Base-by-base conservation (phyloP, 1,284 basidiomycete genomes). In the Athelia psychrophila region DNA sequence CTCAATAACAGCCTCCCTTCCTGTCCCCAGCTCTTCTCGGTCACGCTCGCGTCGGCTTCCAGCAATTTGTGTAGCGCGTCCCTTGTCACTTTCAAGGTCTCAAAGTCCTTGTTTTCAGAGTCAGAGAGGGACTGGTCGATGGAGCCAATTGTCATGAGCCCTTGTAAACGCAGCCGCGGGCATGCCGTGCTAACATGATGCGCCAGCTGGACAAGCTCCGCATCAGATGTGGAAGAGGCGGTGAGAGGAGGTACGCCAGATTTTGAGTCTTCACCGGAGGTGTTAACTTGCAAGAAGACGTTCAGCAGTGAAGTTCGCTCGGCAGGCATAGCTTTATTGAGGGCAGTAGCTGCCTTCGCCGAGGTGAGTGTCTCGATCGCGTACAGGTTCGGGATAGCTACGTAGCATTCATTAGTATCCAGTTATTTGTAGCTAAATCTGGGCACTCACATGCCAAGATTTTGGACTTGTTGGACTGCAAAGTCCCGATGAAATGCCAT, bases 391-490 rank as follows among this genome's bases (percentile, higher is more conserved):
- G 93, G 90, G 51, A 98, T 90, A 18, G 81, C 93, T 95, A 62
- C 3, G 44, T 47, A 46, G 49, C 6, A 30, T 30, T 30, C 6
- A 30, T 5, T 30, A 6, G 27, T 6, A 30, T 30, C n/a, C n/a
- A 13, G 27, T 13, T 30, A 30, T 30, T 5, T 30, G 27, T 30
- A 5, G 6, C 13, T 30, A 13, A 30, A 13, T 13, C 13, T 42
- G 53, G 52, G 51, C 45, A 71, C 86, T 57, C 57, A 94, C 94
- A 75, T 16, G 95, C 93, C n/a, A 97, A 78, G 18, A 79, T 73
- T 71, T 97, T 99, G 44, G 89, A 86, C 70, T 99, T 99, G 74
- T 98, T 99, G 33, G 91, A 93, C 68, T 99, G 96, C 23, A 99
- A 73, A 1, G 88, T 84, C 5, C 96, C 96, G 59, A 99, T 96